Percentiles rank a stretch among this genome's conserved stretches.
phyloP scores from a whole-genome alignment of 2,329 filamentous ascomycete species.

The Pseudocercospora macadamiae region DNA sequence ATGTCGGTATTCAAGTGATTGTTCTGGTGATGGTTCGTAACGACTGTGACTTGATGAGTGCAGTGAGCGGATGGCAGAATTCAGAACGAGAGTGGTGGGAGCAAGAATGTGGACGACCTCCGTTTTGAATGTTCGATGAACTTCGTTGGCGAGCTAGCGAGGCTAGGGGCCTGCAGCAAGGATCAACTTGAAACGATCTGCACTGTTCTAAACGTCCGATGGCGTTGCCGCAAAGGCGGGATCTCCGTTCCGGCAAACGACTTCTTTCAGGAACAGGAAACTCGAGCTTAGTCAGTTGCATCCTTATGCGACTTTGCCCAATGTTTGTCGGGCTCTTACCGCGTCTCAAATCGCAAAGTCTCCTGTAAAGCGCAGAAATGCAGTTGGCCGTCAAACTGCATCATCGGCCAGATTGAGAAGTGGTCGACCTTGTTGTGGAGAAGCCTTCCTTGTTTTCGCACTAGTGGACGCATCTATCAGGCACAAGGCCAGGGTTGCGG shows the following conservation, averaged over 20 bases:
- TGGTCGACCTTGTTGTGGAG: conserved; percentile 3
- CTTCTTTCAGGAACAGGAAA: conserved; percentile 3
- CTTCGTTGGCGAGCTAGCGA: conserved; percentile 13
- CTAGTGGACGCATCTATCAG: not conserved
- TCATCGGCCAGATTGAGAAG: not conserved
- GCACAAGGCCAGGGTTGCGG: conserved; percentile 1
- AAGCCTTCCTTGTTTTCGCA: not conserved
- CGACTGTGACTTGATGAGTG: conserved; percentile 15
- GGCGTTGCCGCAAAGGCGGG: conserved; percentile 4
- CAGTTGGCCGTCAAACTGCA: not conserved
- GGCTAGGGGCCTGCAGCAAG: conserved; percentile 7
- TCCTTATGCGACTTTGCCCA: not conserved
- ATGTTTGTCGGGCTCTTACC: not conserved
- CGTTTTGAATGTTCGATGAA: conserved; percentile 12
- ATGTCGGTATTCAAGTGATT: conserved; percentile 5
- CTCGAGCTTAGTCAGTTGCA: not conserved
- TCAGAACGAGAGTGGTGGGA: conserved; percentile 3
- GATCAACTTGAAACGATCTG: conserved; percentile 13
- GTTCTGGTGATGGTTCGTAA: conserved; percentile 8
- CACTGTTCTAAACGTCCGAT: not conserved
- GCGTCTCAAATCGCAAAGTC: not conserved
- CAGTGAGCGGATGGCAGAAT: conserved; percentile 8
- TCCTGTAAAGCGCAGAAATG: not conserved
- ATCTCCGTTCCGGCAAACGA: not conserved
- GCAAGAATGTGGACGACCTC: conserved; percentile 5